These are phyloP conservation scores for Candida sonorensis DNA, from an alignment of 805 yeast species.

Conservation along the genomic window DNA sequence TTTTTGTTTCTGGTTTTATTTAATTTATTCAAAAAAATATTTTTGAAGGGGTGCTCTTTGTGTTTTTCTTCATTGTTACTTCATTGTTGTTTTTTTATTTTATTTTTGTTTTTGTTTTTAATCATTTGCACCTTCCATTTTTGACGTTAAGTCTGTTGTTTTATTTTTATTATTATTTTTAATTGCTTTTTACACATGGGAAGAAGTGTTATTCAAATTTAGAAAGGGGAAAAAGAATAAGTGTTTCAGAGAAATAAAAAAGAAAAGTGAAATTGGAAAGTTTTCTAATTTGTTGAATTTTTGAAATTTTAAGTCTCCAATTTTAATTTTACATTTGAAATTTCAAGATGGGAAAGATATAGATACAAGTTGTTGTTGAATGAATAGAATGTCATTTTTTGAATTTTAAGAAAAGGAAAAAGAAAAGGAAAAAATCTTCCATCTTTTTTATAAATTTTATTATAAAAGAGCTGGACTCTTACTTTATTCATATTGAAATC, in stretches of 20 bases:
- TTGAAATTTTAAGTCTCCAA: too few relatives aligned
- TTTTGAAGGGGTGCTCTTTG: background rate
- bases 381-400: background rate
- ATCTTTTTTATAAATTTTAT: background rate
- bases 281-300: too few relatives aligned
- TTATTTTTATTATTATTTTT: background rate
- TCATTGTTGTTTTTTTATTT: background rate
- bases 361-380: background rate
- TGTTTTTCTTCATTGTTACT: background rate
- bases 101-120: background rate
- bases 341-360: too few relatives aligned
- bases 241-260: background rate
- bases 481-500: too few relatives aligned
- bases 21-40: background rate
- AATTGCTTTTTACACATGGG: background rate
- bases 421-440: background rate
- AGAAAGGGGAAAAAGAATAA: background rate
- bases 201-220: background rate
- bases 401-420: background rate
- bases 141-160: too few relatives aligned
- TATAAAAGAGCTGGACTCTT: constrained; percentile 1
- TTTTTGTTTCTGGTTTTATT: background rate
- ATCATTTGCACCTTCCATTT: constrained; percentile 1
- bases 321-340: too few relatives aligned
- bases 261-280: background rate